These are phyloP conservation scores for Rhododendron vialii DNA, from an alignment of 148 eudicot genomes.

Conservation along the genomic window DNA sequence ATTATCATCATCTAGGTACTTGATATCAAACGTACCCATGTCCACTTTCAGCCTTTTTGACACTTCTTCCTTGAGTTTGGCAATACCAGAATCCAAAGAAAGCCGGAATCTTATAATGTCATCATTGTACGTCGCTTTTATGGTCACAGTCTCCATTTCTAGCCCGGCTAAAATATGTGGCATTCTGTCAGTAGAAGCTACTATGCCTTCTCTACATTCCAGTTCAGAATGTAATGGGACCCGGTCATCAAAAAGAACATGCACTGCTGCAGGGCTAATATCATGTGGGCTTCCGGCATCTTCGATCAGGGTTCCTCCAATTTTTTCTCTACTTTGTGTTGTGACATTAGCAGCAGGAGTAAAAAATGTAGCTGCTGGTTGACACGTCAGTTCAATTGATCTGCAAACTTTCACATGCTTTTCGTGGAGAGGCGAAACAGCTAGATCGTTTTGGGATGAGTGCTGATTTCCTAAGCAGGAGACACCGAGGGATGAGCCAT, in stretches of 20 bases:
- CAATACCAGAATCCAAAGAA: background rate
- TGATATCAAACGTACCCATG: conserved; percentile 12
- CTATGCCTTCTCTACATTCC: conserved; percentile 21
- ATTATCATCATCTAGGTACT: conserved; percentile 16
- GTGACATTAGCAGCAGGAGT: conserved; percentile 33
- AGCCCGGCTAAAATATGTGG: conserved; percentile 32
- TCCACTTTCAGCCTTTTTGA: conserved; percentile 10
- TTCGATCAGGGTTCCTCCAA: conserved; percentile 48
- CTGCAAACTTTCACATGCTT: conserved; percentile 22
- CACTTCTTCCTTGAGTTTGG: conserved; percentile 12
- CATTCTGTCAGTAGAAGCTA: conserved; percentile 21
- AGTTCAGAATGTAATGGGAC: conserved; percentile 21
- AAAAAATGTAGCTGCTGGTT: conserved; percentile 30
- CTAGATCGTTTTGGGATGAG: conserved; percentile 35
- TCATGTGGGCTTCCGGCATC: conserved; percentile 78
- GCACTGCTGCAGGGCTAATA: conserved; percentile 32
- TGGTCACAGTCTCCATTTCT: conserved; percentile 53
- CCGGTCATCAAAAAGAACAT: conserved; percentile 32
- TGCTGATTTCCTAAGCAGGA: conserved; percentile 38
- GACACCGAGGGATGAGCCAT: conserved; percentile 69
- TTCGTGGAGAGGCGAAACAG: conserved; percentile 28
- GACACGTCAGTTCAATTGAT: conserved; percentile 21
- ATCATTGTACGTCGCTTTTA: conserved; percentile 48
- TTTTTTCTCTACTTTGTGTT: conserved; percentile 34
- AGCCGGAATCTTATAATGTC: conserved; percentile 4